A percentile compares a stretch with the other conserved stretches of the same genome.
Conservation (phyloP, 176 grass and related monocot species). For the Rhynchospora pubera region DNA sequence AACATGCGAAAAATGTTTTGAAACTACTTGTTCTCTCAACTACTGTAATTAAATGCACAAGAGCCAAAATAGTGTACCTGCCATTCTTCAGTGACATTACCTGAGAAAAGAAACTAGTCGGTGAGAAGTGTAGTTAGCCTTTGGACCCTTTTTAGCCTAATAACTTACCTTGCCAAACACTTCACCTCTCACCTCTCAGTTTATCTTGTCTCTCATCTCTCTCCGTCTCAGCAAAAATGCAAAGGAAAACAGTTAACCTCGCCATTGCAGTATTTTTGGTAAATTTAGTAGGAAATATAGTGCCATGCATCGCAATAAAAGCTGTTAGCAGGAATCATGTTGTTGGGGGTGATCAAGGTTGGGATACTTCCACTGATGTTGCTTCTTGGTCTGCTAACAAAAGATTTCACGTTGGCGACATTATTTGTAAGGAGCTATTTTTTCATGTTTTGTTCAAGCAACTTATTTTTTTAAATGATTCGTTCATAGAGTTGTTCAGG, state of each 20-base stretch:
- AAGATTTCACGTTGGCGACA: conserved; percentile 26
- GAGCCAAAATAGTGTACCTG: neutral
- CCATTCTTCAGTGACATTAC: neutral
- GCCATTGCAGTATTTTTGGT: conserved; percentile 3
- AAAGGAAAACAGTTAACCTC: conserved; percentile 1
- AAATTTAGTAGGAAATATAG: neutral
- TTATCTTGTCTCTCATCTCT: neutral
- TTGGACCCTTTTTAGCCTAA: neutral
- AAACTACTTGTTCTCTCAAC: neutral
- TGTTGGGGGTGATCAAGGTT: conserved; percentile 42
- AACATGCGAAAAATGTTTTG: neutral
- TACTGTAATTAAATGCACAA: neutral
- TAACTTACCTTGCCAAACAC: conserved; percentile 4
- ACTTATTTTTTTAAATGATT: neutral
- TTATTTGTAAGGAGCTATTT: conserved; percentile 23
- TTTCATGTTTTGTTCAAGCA: neutral
- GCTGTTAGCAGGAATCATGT: conserved; percentile 28
- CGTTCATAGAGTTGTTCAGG: too few relatives aligned
- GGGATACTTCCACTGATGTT: conserved; percentile 26
- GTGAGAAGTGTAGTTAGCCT: conserved; percentile 24
- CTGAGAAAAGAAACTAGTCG: conserved; percentile 19
- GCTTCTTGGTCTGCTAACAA: conserved; percentile 25
- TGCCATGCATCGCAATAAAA: neutral
- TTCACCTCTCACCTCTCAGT: conserved; percentile 4
- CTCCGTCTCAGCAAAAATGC: neutral